Percentiles rank a stretch among this genome's conserved stretches.
phyloP scores from a whole-genome alignment of 345 rosid genomes.

The Lagerstroemia speciosa region DNA sequence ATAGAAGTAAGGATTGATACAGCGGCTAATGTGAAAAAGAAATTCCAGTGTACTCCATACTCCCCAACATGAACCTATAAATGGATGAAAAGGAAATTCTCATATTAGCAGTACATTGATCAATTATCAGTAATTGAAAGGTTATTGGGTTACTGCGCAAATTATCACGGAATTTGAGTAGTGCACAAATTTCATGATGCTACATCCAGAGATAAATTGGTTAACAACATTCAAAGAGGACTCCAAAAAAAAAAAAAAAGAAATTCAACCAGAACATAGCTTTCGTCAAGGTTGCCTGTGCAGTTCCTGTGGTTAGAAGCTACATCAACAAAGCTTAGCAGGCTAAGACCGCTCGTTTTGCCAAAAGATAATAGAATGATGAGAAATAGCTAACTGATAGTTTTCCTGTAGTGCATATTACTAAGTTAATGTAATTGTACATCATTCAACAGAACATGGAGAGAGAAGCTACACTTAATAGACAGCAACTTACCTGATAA shows the following conservation, averaged over 20 bases:
- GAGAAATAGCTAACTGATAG: no score
- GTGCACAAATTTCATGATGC: neutral
- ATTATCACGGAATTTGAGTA: neutral
- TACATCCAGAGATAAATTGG: no score
- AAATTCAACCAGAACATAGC: no score
- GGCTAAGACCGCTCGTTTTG: no score
- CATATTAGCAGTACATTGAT: neutral
- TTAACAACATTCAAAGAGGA: no score
- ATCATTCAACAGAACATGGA: no score
- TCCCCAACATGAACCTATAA: constrained; percentile 70
- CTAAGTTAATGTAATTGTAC: no score
- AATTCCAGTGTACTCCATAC: constrained; percentile 91
- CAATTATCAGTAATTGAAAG: neutral
- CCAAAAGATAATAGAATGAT: no score
- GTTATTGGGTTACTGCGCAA: neutral
- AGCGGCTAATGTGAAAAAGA: constrained; percentile 88
- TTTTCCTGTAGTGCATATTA: neutral
- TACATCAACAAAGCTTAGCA: no score
- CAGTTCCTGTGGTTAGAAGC: no score
- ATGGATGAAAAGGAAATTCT: neutral
- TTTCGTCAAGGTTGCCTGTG: no score
- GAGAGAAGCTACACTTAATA: neutral
- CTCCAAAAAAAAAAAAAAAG: no score
- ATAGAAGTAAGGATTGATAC: constrained; percentile 60
- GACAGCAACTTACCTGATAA: constrained; percentile 56